Evolutionary conservation across 1,284 basidiomycete species (phyloP).

Genomic region (Boletus smithii): DNA sequence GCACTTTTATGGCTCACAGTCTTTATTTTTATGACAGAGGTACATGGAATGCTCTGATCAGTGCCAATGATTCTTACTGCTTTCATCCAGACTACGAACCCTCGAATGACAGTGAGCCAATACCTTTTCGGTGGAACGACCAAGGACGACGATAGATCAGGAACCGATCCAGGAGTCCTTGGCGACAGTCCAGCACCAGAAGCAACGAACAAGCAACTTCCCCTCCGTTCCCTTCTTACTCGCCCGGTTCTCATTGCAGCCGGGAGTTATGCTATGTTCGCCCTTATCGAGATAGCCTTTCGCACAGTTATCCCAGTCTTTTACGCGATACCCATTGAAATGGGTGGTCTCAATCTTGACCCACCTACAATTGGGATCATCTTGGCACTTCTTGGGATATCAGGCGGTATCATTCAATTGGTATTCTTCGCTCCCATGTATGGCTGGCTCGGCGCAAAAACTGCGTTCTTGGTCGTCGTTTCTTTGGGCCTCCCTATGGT

Average conservation of each 20-base stretch:
- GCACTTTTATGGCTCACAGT: slow-evolving; percentile 46
- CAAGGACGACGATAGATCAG: background rate
- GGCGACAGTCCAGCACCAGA: background rate
- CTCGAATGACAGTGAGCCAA: slow-evolving; percentile 14
- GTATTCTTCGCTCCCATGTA: slow-evolving; percentile 40
- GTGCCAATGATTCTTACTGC: slow-evolving; percentile 1
- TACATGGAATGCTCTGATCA: slow-evolving; percentile 25
- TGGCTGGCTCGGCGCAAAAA: slow-evolving; percentile 39
- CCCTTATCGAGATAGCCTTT: slow-evolving; percentile 40
- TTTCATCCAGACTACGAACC: slow-evolving; percentile 17
- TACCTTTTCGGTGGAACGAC: slow-evolving; percentile 19
- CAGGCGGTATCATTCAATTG: slow-evolving; percentile 40
- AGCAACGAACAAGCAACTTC: slow-evolving; percentile 25
- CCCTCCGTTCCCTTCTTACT: slow-evolving; percentile 36
- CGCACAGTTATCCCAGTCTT: slow-evolving; percentile 44
- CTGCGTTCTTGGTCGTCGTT: slow-evolving; percentile 34
- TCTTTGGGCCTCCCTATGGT: slow-evolving; percentile 34
- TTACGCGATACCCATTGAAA: slow-evolving; percentile 40
- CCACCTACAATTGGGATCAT: slow-evolving; percentile 42
- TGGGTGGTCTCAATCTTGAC: slow-evolving; percentile 42
- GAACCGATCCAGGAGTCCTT: background rate
- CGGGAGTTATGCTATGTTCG: slow-evolving; percentile 40
- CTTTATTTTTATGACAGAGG: slow-evolving; percentile 55
- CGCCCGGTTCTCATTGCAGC: slow-evolving; percentile 41
- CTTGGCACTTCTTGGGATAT: slow-evolving; percentile 39